Evolutionary conservation across 192 early-diverging fungal genomes (phyloP), one percentile per base, ranked within the genome.

Genomic region (Pilobolus umbonatus): DNA sequence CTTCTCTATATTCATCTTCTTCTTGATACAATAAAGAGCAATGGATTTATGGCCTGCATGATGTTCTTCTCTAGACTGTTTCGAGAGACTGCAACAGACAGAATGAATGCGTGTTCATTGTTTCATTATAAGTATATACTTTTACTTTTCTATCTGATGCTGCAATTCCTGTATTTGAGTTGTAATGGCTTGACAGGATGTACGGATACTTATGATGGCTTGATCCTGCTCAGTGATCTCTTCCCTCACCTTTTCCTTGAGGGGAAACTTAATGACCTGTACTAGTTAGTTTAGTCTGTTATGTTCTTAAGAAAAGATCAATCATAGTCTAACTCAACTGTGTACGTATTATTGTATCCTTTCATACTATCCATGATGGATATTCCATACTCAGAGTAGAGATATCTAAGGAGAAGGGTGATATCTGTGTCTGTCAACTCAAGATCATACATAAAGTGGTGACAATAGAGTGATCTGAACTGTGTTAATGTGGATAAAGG

Each of bases 101-200:
- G n/a, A n/a, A n/a, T n/a, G n/a, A n/a, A n/a, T n/a, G n/a, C n/a
- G n/a, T n/a, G n/a, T n/a, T n/a, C n/a, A n/a, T n/a, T n/a, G n/a
- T n/a, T n/a, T n/a, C n/a, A n/a, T n/a, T n/a, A n/a, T n/a, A n/a
- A n/a, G n/a, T n/a, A n/a, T n/a, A n/a, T n/a, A n/a, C n/a, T n/a
- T 68, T 51, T 72, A 86, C 85, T 78, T 67, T 56, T 62, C 52
- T 2, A 80, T 77, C 17, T 77, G 68, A 2, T 46, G 49, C 53
- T 88, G 83, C 10, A 88, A 57, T 25, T 81, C 69, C 36, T 76
- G 62, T 21, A 88, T 68, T 66, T 88, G 87, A 5, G 36, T 39
- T 28, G 75, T 62, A 1, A 88, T 68, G 30, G 70, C 68, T 22
- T 68, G 42, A 22, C 67, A 68, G 0, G 85, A 84, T 32, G 69